Percentiles rank a stretch among this genome's conserved stretches.
These are phyloP conservation scores for Yamadazyma sp. DNA, from an alignment of 1,139 yeast genomes.

Conservation along the genomic window DNA sequence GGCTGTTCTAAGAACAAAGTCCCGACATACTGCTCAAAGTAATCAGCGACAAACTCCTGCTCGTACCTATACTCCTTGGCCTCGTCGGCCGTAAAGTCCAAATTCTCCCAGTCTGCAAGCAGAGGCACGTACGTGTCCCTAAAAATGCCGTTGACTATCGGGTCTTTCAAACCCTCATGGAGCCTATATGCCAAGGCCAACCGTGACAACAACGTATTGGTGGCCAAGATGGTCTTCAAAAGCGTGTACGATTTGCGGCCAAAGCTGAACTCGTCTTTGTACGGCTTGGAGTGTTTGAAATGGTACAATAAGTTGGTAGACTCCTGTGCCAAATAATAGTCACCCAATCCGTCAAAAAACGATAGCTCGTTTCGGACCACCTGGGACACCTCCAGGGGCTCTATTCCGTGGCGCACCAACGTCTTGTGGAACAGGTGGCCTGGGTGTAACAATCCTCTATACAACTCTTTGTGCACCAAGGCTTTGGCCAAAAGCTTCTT, in stretches of 20 bases:
- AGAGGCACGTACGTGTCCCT: constrained; percentile 25
- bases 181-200: constrained; percentile 39
- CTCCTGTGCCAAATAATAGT: constrained; percentile 41
- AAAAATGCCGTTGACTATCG: constrained; percentile 20
- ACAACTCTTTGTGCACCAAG: constrained; percentile 42
- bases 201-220: constrained; percentile 41
- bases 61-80: constrained; percentile 29
- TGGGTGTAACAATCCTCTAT: constrained; percentile 31
- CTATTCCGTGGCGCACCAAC: constrained; percentile 20
- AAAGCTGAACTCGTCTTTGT: constrained; percentile 13
- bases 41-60: constrained; percentile 47
- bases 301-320: constrained; percentile 37
- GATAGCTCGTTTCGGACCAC: constrained; percentile 38
- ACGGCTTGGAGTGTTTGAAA: constrained; percentile 24
- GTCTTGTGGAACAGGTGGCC: constrained; percentile 29
- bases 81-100: constrained; percentile 19
- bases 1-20: constrained; percentile 44
- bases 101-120: constrained; percentile 19
- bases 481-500: constrained; percentile 35
- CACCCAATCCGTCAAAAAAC: constrained; percentile 48
- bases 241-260: constrained; percentile 26
- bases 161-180: constrained; percentile 36
- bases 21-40: constrained; percentile 47
- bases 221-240: constrained; percentile 36
- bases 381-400: constrained; percentile 21